Conservation (phyloP, 176 grass and related monocot genomes). For the Oryza meyeriana region DNA sequence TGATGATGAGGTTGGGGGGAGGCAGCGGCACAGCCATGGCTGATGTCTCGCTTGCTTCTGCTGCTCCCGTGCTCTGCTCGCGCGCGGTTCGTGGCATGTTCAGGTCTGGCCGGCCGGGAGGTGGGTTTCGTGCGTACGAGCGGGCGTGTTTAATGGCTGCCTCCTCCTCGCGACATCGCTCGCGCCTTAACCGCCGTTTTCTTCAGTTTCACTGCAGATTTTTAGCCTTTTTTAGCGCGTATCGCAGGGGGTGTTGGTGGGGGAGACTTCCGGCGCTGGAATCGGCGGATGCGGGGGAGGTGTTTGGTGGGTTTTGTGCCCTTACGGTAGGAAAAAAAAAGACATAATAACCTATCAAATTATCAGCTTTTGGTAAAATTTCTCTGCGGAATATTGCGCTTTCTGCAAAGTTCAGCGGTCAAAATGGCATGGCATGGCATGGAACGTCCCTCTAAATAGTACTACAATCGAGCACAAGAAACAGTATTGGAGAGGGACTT, state of each 20-base stretch:
- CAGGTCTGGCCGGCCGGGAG: neutral
- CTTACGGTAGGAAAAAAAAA: neutral
- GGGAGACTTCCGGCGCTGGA: too few species aligned
- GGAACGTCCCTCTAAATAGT: neutral
- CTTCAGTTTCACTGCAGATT: neutral
- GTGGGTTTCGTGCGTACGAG: constrained; percentile 22
- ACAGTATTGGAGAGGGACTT: neutral
- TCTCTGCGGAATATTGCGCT: neutral
- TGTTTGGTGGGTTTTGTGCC: too few species aligned
- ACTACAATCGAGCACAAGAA: neutral
- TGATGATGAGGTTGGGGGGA: constrained; percentile 58
- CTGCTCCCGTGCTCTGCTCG: neutral
- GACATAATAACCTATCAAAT: neutral
- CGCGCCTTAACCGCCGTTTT: too few species aligned
- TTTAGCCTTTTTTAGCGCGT: neutral
- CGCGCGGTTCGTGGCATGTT: neutral
- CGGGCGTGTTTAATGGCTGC: constrained; percentile 23
- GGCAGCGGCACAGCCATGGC: constrained; percentile 36
- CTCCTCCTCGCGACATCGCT: neutral
- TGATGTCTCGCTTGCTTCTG: constrained; percentile 16
- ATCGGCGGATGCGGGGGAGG: too few species aligned
- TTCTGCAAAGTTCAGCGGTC: neutral
- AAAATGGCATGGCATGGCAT: neutral
- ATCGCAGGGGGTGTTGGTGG: neutral
- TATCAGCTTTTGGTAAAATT: neutral